These are phyloP conservation scores for Exophiala oligosperma DNA, from an alignment of 2,329 filamentous ascomycete species.

Conservation along the genomic window DNA sequence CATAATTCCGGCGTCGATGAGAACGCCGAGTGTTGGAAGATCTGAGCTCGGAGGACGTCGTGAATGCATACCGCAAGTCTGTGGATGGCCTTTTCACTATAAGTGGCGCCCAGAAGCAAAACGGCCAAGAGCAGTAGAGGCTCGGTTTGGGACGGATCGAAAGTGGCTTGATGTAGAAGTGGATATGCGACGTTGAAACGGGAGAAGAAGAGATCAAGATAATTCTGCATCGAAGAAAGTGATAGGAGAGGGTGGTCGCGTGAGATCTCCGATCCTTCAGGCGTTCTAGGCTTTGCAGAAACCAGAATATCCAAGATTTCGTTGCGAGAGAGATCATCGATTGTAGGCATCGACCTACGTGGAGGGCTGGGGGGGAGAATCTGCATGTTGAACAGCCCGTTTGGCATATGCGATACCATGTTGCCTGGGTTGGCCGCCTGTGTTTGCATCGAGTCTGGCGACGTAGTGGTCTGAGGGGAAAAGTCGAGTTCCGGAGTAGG, in stretches of 20 bases:
- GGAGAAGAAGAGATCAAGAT: slow-evolving; percentile 61
- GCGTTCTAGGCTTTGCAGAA: slow-evolving; percentile 49
- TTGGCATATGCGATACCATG: background rate
- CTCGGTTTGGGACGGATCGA: slow-evolving; percentile 52
- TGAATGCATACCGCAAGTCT: slow-evolving; percentile 63
- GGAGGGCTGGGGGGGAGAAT: slow-evolving; percentile 3
- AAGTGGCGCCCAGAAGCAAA: slow-evolving; percentile 62
- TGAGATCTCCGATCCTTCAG: slow-evolving; percentile 50
- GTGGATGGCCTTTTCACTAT: slow-evolving; percentile 59
- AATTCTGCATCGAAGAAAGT: slow-evolving; percentile 53
- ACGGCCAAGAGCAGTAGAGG: slow-evolving; percentile 56
- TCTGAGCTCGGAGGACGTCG: slow-evolving; percentile 58
- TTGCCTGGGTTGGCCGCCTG: background rate
- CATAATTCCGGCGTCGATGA: slow-evolving; percentile 60
- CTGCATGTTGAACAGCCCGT: background rate
- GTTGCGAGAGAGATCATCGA: slow-evolving; percentile 37
- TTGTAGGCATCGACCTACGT: slow-evolving; percentile 25
- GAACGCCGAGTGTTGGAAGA: slow-evolving; percentile 60
- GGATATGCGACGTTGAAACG: slow-evolving; percentile 63
- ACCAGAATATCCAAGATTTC: slow-evolving; percentile 53
- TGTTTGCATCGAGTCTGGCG: background rate
- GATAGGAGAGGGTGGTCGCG: slow-evolving; percentile 54
- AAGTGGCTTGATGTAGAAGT: slow-evolving; percentile 59
- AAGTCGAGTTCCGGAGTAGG: background rate
- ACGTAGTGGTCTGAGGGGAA: background rate